Conservation (phyloP, 768 basidiomycete species). For the Phanerodontia chrysosporium region DNA sequence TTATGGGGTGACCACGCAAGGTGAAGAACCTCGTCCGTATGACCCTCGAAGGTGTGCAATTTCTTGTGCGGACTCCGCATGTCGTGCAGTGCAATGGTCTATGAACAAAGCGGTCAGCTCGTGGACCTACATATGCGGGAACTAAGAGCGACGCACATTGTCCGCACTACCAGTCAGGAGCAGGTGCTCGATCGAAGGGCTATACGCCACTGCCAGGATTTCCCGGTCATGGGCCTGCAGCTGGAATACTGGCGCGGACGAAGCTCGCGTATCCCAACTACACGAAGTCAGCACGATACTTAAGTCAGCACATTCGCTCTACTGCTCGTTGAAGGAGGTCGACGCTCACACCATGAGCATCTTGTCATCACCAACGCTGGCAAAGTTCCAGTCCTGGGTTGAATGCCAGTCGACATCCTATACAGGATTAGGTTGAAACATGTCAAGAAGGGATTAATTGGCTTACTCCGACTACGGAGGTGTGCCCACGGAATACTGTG, state of each 20-base stretch:
- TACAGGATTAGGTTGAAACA: slow-evolving; percentile 3
- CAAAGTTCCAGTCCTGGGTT: slow-evolving; percentile 77
- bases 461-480: slow-evolving; percentile 86
- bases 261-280: slow-evolving; percentile 91
- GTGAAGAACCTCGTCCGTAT: slow-evolving; percentile 92
- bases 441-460: neutral
- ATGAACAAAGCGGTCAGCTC: neutral
- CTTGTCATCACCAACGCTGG: slow-evolving; percentile 94
- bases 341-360: slow-evolving; percentile 82
- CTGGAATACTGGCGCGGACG: slow-evolving; percentile 61
- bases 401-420: slow-evolving; percentile 98
- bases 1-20: slow-evolving; percentile 95
- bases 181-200: slow-evolving; percentile 73
- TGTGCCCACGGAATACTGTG: slow-evolving; percentile 81
- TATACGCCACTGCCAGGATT: slow-evolving; percentile 89
- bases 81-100: slow-evolving; percentile 91
- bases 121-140: neutral
- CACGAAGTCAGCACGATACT: no score
- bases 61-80: slow-evolving; percentile 68
- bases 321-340: slow-evolving; percentile 1
- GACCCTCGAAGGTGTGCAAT: slow-evolving; percentile 88
- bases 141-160: slow-evolving; percentile 50
- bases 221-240: slow-evolving; percentile 88
- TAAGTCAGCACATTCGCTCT: neutral
- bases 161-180: slow-evolving; percentile 91